Evolutionary conservation across 139 green algal genomes (phyloP).

Genomic region (Eudorina sp.): DNA sequence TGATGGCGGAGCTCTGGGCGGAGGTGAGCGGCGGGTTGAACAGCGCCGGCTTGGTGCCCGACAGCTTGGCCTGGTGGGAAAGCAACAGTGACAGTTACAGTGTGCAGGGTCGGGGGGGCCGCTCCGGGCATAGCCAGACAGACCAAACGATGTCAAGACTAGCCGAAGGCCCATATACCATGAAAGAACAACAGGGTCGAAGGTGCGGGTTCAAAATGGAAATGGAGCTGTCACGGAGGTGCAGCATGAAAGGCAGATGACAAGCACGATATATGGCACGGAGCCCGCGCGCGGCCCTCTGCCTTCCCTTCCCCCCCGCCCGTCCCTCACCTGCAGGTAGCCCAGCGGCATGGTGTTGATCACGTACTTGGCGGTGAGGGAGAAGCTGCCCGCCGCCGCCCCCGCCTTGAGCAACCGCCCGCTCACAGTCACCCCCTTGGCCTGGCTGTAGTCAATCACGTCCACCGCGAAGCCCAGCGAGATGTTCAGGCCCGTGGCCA

Average conservation of each 20-base stretch:
- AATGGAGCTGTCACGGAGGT: neutral
- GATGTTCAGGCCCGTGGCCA: neutral
- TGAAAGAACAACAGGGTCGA: neutral
- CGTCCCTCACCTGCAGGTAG: neutral
- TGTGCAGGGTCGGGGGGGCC: no score
- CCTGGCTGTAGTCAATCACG: neutral
- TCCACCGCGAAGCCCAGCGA: neutral
- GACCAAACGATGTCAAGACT: no score
- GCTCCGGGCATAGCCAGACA: no score
- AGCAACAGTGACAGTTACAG: no score
- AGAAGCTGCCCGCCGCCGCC: neutral
- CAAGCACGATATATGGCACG: neutral
- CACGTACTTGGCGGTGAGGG: neutral
- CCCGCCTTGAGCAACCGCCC: neutral
- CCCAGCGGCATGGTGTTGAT: constrained; percentile 30
- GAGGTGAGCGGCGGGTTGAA: neutral
- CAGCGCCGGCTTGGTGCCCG: neutral
- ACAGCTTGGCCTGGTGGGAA: constrained; percentile 31
- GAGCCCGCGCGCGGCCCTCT: neutral
- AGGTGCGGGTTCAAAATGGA: neutral
- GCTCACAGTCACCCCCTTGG: neutral
- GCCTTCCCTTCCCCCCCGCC: neutral
- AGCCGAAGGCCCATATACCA: no score
- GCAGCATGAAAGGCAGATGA: neutral
- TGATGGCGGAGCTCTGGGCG: neutral